Evolutionary conservation across 495 filamentous ascomycete species (phyloP), one percentile per base, ranked within the genome.

Genomic region (Copromyces sp.): DNA sequence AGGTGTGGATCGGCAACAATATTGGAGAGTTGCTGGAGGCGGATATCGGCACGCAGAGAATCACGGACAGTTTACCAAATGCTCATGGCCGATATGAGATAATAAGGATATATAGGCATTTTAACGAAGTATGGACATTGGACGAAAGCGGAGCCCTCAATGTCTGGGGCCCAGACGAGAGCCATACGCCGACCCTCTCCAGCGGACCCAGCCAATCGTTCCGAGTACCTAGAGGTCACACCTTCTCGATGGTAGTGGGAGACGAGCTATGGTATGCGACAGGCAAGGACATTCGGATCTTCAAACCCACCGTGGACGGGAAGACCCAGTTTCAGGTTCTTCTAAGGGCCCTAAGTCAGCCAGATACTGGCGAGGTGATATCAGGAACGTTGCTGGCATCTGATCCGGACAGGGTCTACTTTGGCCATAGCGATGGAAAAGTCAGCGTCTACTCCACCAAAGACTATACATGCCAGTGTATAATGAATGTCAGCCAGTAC

Each of bases 401-500:
- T 61, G 89, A 95, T 70, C 89, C 93, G 1, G 92, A 93, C 70
- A 89, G 90, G 41, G 89, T 98, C 3, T 97, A 93, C 81, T 91
- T 99, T 74, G 96, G 96, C 4, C 95, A 99, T 78, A 88, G 85
- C 11, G 95, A 99, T 80, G 95, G 95, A 24, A 98, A 98, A 80
- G 89, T 99, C 32, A 95, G 92, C 72, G 89, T 98, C 53, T 98
- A 97, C 77, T 95, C 94, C 0, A 86, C 87, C 12, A 84, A 84
- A 9, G 89, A 93, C 76, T 94, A 91, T 73, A 79, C 87, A 8
- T 98, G 94, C 77, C 74, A 96, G 16, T 88, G 87, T 20, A 86
- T 96, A 38, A 84, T 97, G 69, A 96, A 87, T 76, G 88, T 97
- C 73, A 98, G 93, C 80, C 86, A 94, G 4, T 98, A 97, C 85